phyloP scores from a whole-genome alignment of 257 asterid genomes.

The Solanum dulcamara region DNA sequence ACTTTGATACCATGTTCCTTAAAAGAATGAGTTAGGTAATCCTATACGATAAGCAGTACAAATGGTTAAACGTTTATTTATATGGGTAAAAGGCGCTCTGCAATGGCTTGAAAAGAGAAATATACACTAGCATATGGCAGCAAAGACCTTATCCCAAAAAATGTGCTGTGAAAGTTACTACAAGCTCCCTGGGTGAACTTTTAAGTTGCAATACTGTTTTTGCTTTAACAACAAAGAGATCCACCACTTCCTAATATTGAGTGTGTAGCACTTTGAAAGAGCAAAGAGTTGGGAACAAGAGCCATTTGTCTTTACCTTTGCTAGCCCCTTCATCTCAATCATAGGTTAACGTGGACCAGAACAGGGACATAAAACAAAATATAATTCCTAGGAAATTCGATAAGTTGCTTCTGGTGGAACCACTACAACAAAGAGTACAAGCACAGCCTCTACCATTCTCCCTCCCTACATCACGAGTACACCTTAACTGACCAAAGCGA shows the following conservation, averaged over 20 bases:
- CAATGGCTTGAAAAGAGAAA: background rate
- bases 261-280: background rate
- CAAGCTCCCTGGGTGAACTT: background rate
- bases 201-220: background rate
- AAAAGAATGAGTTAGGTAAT: background rate
- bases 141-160: background rate
- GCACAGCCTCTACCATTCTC: background rate
- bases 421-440: background rate
- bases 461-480: too few species aligned
- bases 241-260: background rate
- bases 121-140: background rate
- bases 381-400: background rate
- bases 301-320: background rate
- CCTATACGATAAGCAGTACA: background rate
- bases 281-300: background rate
- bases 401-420: background rate
- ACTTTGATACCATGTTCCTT: background rate
- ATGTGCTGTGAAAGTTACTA: background rate
- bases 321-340: background rate
- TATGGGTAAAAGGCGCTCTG: background rate
- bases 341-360: background rate
- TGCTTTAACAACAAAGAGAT: background rate
- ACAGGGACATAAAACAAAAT: background rate
- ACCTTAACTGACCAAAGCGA: too few species aligned
- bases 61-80: background rate